Conservation (phyloP, 1,139 yeast species). For the Maudiozyma humilis region DNA sequence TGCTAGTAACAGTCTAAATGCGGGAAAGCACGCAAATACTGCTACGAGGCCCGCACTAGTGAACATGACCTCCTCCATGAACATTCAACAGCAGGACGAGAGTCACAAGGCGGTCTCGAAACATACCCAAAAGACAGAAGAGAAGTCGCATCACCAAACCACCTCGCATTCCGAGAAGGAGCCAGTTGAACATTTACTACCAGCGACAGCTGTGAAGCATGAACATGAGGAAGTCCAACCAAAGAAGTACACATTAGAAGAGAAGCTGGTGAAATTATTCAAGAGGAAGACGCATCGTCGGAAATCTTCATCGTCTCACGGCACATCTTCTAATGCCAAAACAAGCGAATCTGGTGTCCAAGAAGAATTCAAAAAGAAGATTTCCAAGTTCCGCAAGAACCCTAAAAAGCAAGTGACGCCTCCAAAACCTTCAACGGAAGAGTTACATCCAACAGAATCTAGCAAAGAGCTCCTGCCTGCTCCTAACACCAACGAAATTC, state of each 20-base stretch:
- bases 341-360: conserved; percentile 5
- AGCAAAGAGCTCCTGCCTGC: neutral
- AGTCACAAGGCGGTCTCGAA: no score
- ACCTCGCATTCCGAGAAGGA: no score
- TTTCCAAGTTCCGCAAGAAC: conserved; percentile 12
- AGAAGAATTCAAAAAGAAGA: conserved; percentile 14
- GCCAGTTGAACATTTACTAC: no score
- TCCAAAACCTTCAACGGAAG: neutral
- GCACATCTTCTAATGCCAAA: neutral
- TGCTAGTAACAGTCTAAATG: neutral
- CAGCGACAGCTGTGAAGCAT: no score
- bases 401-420: conserved; percentile 7
- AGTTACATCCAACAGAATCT: neutral
- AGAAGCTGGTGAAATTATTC: conserved; percentile 24
- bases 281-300: conserved; percentile 15
- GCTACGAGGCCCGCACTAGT: neutral
- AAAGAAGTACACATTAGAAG: conserved; percentile 14
- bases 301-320: conserved; percentile 1
- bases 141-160: no score
- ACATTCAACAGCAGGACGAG: neutral
- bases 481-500: neutral
- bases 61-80: neutral
- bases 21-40: neutral
- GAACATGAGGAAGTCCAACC: neutral
- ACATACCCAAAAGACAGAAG: no score